Percentiles rank a stretch among this genome's conserved stretches.
Evolutionary conservation across 352 stramenopile species (phyloP).

Genomic region (Aphanomyces stellatus): DNA sequence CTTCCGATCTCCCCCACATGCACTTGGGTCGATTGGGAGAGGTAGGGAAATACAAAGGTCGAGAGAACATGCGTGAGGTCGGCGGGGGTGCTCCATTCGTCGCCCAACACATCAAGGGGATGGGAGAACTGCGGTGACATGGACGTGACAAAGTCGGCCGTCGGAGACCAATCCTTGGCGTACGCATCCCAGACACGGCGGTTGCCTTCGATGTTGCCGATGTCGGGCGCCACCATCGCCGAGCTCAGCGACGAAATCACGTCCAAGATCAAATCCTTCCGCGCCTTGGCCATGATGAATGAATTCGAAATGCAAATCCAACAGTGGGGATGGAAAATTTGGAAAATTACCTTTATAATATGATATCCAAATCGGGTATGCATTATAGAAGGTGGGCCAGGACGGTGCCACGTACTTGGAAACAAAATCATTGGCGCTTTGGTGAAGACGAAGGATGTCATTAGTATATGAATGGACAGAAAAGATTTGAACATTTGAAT

Average conservation of each 20-base stretch:
- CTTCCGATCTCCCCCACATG: not conserved
- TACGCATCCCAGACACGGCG: slow-evolving; percentile 26
- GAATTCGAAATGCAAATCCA: not conserved
- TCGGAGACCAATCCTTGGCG: slow-evolving; percentile 23
- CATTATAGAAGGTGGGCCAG: too few relatives aligned
- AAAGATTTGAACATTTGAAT: too few relatives aligned
- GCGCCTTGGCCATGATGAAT: slow-evolving; percentile 17
- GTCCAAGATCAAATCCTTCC: slow-evolving; percentile 23
- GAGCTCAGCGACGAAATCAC: slow-evolving; percentile 23
- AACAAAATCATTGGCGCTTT: too few relatives aligned
- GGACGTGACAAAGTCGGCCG: not conserved
- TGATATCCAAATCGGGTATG: too few relatives aligned
- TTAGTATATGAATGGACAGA: too few relatives aligned
- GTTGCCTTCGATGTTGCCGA: slow-evolving; percentile 26
- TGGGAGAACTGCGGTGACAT: slow-evolving; percentile 1
- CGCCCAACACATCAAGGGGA: not conserved
- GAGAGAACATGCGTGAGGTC: not conserved
- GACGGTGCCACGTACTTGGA: too few relatives aligned
- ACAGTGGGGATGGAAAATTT: not conserved
- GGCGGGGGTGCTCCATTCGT: not conserved
- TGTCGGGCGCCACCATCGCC: slow-evolving; percentile 24
- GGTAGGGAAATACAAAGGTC: not conserved
- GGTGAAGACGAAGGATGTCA: too few relatives aligned
- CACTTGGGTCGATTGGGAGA: not conserved
- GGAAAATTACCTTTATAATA: not conserved